phyloP scores from a whole-genome alignment of 2,329 filamentous ascomycete species.

The Neopestalotiopsis rosae region DNA sequence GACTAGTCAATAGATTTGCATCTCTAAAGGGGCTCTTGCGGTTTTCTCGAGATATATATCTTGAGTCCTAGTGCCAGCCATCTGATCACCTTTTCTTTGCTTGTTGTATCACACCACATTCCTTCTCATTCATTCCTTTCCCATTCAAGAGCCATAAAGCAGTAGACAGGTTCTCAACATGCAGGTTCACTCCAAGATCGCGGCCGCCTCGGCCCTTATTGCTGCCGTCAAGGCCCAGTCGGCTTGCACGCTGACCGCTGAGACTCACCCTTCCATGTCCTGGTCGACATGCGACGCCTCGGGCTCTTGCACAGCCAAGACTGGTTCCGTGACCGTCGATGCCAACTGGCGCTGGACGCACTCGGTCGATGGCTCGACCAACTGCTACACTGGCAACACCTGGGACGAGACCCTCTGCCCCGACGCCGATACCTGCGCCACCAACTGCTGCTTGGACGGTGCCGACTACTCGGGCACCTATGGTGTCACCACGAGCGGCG shows the following conservation, averaged over 20 bases:
- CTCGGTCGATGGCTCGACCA: slow-evolving; percentile 42
- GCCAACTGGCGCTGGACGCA: slow-evolving; percentile 60
- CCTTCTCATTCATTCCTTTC: slow-evolving; percentile 23
- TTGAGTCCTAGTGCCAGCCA: background rate
- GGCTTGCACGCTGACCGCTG: slow-evolving; percentile 44
- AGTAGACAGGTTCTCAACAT: slow-evolving; percentile 23
- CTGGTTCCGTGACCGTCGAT: slow-evolving; percentile 52
- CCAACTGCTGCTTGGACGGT: slow-evolving; percentile 49
- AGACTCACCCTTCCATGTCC: slow-evolving; percentile 51
- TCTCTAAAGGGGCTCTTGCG: background rate
- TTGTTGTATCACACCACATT: slow-evolving; percentile 20
- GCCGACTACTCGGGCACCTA: slow-evolving; percentile 50
- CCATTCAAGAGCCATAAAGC: slow-evolving; percentile 11
- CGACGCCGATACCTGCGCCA: slow-evolving; percentile 42
- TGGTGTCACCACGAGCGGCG: slow-evolving; percentile 50
- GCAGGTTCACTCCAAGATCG: slow-evolving; percentile 32
- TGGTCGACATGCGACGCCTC: slow-evolving; percentile 49
- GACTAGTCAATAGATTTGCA: background rate
- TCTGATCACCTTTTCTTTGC: background rate
- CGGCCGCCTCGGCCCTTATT: slow-evolving; percentile 40
- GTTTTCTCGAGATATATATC: slow-evolving; percentile 10
- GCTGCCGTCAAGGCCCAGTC: slow-evolving; percentile 46
- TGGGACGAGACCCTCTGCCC: slow-evolving; percentile 41
- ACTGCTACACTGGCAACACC: slow-evolving; percentile 53
- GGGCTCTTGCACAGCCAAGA: slow-evolving; percentile 47